Evolutionary conservation across 129 eudicot species (phyloP), one percentile per base, ranked within the genome.

Genomic region (Artemisia tridentata): DNA sequence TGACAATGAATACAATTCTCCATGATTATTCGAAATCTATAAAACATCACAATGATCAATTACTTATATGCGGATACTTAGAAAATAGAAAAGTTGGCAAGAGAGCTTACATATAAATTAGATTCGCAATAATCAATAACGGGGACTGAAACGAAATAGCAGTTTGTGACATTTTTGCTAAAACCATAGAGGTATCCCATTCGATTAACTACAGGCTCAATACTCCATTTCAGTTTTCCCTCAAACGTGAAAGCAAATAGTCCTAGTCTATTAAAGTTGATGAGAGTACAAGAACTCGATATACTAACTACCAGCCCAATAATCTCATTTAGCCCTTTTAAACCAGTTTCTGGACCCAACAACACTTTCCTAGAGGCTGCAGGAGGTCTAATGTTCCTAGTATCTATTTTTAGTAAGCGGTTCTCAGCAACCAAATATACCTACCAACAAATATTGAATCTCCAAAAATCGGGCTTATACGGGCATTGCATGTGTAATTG

Each of bases 1-100:
- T 19, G 96, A 87, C 51, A 88, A 51, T 7, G 99, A 79, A 77
- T 90, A 95, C 6, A 90, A 60, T 69, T 95, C 96, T 66, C 99
- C 99, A 65, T 85, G 72, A 74, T 83, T 90, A 77, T 85, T 95
- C n/a, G 79, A 75, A 2, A 95, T 68, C 99, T 95, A 53, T 38
- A 34, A 59, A 59, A 43, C 13, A 52, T 68, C 25, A 48, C 13
- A 12, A 76, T 23, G 25, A 23, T 23, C 25, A 23, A 23, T 23
- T 23, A 23, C 25, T 1, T 23, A 23, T 23, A 23, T 23, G 25
- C 2, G 25, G 25, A 23, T 23, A 23, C 25, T 23, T 23, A 23
- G 25, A 63, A 25, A 27, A 8, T 17, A 25, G 51, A 34, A 20
- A 31, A 45, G 20, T 9, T 52, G 54, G 59, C 23, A 67, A 41